Evolutionary conservation across 371 early-diverging fungal species (phyloP).

Genomic region (Lichtheimia ornata): DNA sequence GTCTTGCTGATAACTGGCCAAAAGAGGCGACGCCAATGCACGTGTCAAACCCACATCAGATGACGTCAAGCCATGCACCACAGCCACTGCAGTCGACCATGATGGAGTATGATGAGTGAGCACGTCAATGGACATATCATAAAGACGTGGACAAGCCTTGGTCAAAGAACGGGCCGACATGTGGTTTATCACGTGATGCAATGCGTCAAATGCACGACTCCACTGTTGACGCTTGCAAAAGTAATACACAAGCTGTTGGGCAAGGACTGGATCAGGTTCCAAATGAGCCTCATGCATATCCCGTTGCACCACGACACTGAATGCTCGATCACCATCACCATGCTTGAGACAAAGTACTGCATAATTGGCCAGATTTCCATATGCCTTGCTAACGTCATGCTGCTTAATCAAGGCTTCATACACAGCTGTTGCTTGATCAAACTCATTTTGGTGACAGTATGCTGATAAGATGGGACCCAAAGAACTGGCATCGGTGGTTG

Average conservation of each 20-base stretch:
- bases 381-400: slow-evolving; percentile 35
- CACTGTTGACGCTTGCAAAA: slow-evolving; percentile 15
- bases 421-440: slow-evolving; percentile 18
- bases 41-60: not conserved
- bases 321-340: slow-evolving; percentile 16
- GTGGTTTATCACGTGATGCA: slow-evolving; percentile 23
- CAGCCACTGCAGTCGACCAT: not conserved
- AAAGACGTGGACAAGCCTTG: slow-evolving; percentile 25
- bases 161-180: slow-evolving; percentile 29
- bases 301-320: slow-evolving; percentile 21
- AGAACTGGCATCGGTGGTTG: slow-evolving; percentile 40
- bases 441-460: slow-evolving; percentile 28
- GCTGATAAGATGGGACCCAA: slow-evolving; percentile 47
- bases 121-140: slow-evolving; percentile 12
- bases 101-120: not conserved
- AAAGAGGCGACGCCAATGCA: not conserved
- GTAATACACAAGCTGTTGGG: slow-evolving; percentile 13
- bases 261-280: slow-evolving; percentile 17
- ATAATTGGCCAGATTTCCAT: slow-evolving; percentile 48
- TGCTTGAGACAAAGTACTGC: slow-evolving; percentile 35
- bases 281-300: slow-evolving; percentile 34
- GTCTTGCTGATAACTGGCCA: not conserved
- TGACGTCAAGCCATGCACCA: not conserved
- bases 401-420: slow-evolving; percentile 38
- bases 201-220: slow-evolving; percentile 30